Conservation (phyloP, 257 asterid species). For the Apocynum venetum region DNA sequence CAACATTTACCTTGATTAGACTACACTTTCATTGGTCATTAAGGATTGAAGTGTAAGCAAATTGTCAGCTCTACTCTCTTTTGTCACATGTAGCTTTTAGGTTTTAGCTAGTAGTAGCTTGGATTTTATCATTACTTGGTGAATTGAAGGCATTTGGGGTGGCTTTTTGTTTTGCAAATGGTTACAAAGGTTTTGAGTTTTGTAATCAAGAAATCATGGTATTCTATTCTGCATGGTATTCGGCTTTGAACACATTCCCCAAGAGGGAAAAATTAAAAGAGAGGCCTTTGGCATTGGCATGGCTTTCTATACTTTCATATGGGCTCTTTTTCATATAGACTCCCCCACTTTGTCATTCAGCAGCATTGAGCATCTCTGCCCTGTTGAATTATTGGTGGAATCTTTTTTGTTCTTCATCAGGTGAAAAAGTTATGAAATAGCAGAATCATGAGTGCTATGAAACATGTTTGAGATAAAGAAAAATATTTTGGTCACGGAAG, state of each 20-base stretch:
- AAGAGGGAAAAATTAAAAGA: neutral
- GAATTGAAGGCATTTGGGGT: neutral
- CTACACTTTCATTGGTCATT: conserved; percentile 35
- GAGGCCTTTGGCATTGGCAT: neutral
- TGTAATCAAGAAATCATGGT: neutral
- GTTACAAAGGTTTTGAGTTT: neutral
- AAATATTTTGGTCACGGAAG: conserved; percentile 1
- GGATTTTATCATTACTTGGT: conserved; percentile 22
- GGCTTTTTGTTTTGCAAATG: neutral
- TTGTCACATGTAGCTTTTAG: conserved; percentile 38
- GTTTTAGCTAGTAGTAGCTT: conserved; percentile 5
- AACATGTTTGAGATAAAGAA: neutral
- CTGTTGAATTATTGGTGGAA: conserved; percentile 22
- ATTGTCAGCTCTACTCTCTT: conserved; percentile 14
- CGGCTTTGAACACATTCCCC: conserved; percentile 15
- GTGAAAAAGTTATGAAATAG: conserved; percentile 9
- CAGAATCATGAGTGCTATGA: conserved; percentile 19
- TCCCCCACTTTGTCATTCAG: conserved; percentile 13
- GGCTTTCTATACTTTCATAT: neutral
- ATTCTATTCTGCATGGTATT: conserved; percentile 12
- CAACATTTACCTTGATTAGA: conserved; percentile 29
- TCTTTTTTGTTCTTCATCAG: conserved; percentile 23
- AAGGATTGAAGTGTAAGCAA: conserved; percentile 21
- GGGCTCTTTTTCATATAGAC: neutral
- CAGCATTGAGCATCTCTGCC: conserved; percentile 9